These are phyloP conservation scores for Hordeum marinum DNA, from an alignment of 176 grass and related monocot genomes.

Conservation along the genomic window DNA sequence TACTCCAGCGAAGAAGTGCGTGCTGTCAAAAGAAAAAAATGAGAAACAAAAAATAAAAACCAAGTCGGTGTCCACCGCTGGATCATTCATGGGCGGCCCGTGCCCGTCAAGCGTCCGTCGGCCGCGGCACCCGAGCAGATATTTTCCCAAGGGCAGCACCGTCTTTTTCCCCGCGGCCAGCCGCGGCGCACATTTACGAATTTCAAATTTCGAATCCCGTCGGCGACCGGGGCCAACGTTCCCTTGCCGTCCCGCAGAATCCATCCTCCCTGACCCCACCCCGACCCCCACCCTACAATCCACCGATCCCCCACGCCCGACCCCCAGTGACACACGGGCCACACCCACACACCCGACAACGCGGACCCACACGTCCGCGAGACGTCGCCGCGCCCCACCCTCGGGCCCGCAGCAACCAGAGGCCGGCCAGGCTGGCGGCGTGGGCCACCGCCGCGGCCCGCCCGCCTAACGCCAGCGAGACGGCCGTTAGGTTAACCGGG, in stretches of 20 bases:
- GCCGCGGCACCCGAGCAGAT: neutral
- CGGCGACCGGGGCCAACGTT: conserved; percentile 1
- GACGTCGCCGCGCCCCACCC: neutral
- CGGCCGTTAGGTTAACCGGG: conserved; percentile 34
- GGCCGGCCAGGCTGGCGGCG: neutral
- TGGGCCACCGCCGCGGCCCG: neutral
- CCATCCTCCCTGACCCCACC: neutral
- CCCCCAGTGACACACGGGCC: neutral
- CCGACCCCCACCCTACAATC: neutral
- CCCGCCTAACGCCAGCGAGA: neutral
- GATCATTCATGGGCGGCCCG: neutral
- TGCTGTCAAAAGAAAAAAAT: neutral
- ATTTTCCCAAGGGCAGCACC: neutral
- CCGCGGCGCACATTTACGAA: conserved; percentile 16
- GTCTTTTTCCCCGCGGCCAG: neutral
- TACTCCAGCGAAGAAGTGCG: neutral
- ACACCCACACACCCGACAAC: no score
- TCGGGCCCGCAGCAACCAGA: neutral
- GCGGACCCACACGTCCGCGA: neutral
- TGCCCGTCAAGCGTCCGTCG: neutral
- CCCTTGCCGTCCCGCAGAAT: conserved; percentile 13
- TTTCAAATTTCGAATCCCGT: conserved; percentile 11
- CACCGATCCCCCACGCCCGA: neutral
- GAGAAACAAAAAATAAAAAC: neutral
- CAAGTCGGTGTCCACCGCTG: conserved; percentile 1